Conservation (phyloP, 140 eudicot species). For the Bidens hawaiensis region DNA sequence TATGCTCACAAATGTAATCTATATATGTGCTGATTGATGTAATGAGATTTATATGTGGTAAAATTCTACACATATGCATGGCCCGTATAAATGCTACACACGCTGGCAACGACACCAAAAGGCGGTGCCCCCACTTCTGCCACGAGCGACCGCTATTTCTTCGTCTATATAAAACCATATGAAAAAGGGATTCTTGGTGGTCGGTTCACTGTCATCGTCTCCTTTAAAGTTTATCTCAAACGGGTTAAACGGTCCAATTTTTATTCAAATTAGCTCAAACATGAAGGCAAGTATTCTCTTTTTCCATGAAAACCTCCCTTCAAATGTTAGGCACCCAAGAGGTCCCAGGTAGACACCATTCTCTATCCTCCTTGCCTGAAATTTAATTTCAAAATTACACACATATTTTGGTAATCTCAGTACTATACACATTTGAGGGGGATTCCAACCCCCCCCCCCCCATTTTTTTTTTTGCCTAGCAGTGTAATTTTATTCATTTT, state of each 20-base stretch:
- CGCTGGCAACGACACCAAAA: constrained; percentile 91
- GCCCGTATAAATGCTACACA: constrained; percentile 6
- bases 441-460: too few relatives aligned
- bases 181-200: constrained; percentile 82
- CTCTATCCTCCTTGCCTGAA: constrained; percentile 91
- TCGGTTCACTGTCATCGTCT: constrained; percentile 79
- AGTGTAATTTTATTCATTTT: too few relatives aligned
- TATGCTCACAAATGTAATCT: background rate
- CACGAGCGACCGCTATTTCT: constrained; percentile 96
- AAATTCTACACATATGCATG: background rate
- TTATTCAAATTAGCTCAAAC: constrained; percentile 67
- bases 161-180: constrained; percentile 89
- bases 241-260: constrained; percentile 74
- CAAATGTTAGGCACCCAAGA: constrained; percentile 75
- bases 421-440: too few relatives aligned
- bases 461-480: too few relatives aligned
- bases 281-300: constrained; percentile 81
- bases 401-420: too few relatives aligned
- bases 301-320: constrained; percentile 92
- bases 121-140: constrained; percentile 98
- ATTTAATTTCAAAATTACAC: constrained; percentile 1
- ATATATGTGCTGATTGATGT: background rate
- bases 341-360: constrained; percentile 93
- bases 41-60: background rate
- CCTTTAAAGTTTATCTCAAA: constrained; percentile 65